Evolutionary conservation across 768 basidiomycete genomes (phyloP).

Genomic region (Podaxis pistillaris): DNA sequence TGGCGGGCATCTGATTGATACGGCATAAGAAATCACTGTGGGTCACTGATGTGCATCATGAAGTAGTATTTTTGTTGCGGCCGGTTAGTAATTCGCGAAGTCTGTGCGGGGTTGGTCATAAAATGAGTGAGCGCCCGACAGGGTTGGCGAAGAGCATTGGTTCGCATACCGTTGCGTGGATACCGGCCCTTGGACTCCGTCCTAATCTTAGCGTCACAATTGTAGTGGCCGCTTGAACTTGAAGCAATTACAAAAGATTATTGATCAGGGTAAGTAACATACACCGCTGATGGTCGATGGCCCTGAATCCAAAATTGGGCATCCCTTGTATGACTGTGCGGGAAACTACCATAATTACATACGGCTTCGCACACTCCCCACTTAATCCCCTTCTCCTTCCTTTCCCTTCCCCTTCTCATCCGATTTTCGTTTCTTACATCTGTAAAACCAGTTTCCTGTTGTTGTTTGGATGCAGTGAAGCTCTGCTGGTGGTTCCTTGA

Average conservation of each 20-base stretch:
- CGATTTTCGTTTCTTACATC: neutral
- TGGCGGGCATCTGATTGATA: too few relatives aligned
- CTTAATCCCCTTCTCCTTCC: conserved; percentile 4
- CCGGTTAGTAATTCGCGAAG: too few relatives aligned
- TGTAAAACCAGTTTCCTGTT: neutral
- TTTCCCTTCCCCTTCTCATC: neutral
- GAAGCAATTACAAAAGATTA: neutral
- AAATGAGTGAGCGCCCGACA: too few relatives aligned
- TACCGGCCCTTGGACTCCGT: conserved; percentile 21
- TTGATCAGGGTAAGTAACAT: neutral
- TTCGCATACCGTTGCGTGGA: too few relatives aligned
- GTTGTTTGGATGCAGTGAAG: conserved; percentile 12
- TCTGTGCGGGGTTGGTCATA: too few relatives aligned
- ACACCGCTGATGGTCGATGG: neutral
- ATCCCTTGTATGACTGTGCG: conserved; percentile 6
- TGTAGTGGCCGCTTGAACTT: neutral
- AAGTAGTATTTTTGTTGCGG: too few relatives aligned
- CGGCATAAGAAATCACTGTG: too few relatives aligned
- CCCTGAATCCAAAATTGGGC: conserved; percentile 9
- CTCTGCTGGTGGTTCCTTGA: conserved; percentile 1
- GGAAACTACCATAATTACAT: conserved; percentile 15
- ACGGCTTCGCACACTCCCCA: conserved; percentile 13
- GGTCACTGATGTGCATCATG: too few relatives aligned
- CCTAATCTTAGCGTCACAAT: conserved; percentile 1
- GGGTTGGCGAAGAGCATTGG: too few relatives aligned